Evolutionary conservation across 805 yeast species (phyloP).

Genomic region (Pichia occidentalis): DNA sequence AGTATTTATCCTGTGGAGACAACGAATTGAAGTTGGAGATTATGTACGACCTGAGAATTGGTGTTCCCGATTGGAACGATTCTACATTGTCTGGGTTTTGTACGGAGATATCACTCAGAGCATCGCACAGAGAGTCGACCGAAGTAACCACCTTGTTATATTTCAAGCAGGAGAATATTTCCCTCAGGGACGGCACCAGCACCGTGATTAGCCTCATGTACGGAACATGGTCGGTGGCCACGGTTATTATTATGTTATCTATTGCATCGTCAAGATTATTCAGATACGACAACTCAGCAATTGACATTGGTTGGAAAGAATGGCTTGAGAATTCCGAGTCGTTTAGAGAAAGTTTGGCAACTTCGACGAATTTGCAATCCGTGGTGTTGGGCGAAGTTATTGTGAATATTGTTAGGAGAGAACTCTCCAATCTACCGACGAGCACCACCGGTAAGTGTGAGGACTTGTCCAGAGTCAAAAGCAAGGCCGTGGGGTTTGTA

Average conservation of each 20-base stretch:
- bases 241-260: constrained; percentile 37
- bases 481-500: constrained; percentile 49
- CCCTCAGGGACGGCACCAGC: constrained; percentile 32
- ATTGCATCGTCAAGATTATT: too few relatives aligned
- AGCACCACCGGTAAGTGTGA: constrained; percentile 34
- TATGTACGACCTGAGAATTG: constrained; percentile 32
- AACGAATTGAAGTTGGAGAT: constrained; percentile 40
- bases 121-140: too few relatives aligned
- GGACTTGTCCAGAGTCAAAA: constrained; percentile 21
- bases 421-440: constrained; percentile 55
- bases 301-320: constrained; percentile 52
- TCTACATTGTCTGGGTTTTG: constrained; percentile 15
- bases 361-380: constrained; percentile 26
- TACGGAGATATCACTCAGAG: constrained; percentile 3
- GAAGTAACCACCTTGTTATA: too few relatives aligned
- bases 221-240: constrained; percentile 76
- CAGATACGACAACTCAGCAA: constrained; percentile 23
- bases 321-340: constrained; percentile 66
- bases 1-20: constrained; percentile 65
- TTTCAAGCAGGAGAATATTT: too few relatives aligned
- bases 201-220: constrained; percentile 62
- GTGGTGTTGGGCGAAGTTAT: constrained; percentile 9
- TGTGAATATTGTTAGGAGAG: constrained; percentile 44
- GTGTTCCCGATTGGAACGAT: constrained; percentile 21
- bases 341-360: constrained; percentile 51